Base-by-base conservation (phyloP, 2,329 filamentous ascomycete genomes). In the Trichophyton rubrum region DNA sequence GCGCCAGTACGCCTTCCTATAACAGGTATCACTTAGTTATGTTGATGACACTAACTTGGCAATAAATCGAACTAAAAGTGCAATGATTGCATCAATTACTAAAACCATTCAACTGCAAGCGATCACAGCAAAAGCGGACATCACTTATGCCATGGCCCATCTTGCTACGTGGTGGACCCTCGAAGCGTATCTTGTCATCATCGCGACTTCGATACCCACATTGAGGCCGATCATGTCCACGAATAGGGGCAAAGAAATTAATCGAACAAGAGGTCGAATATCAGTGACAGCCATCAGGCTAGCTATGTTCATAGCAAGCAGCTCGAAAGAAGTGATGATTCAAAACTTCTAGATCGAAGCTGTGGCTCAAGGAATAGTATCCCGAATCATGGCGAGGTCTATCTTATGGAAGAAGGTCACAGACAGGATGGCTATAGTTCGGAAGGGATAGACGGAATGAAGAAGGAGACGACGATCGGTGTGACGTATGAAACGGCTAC, bases 101-200 rank as follows among this genome's bases (percentile, higher is more conserved):
- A 64, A 60, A 55, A 59, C 61, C n/a, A 56, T 61, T 8, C 61
- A 56, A 11, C 24, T 62, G 20, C 27, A 43, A 6, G 56, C 49
- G 40, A 49, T 62, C 17, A 41, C 59, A 35, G 59, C 57, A 4
- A 55, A 51, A 51, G 30, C 20, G 5, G 62, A 64, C 56, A 59
- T 60, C 24, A 62, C 62, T 11, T 64, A 61, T n/a, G 51, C 56
- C 33, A 64, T 56, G 13, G 38, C 57, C n/a, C 30, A 24, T 9
- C 56, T 64, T 13, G 57, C 53, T 20, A 56, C 59, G 2, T 62
- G 61, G 59, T 45, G 60, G 17, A 40, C 59, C 17, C 58, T 57
- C 20, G 61, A 64, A 8, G 61, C 62, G 49, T 64, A 64, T 35
- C 41, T 64, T 20, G 62, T 64, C 38, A 62, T 64, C 38, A 62